Evolutionary conservation across 2,329 filamentous ascomycete species (phyloP), one percentile per base, ranked within the genome.

Genomic region (Penicillium sp.): DNA sequence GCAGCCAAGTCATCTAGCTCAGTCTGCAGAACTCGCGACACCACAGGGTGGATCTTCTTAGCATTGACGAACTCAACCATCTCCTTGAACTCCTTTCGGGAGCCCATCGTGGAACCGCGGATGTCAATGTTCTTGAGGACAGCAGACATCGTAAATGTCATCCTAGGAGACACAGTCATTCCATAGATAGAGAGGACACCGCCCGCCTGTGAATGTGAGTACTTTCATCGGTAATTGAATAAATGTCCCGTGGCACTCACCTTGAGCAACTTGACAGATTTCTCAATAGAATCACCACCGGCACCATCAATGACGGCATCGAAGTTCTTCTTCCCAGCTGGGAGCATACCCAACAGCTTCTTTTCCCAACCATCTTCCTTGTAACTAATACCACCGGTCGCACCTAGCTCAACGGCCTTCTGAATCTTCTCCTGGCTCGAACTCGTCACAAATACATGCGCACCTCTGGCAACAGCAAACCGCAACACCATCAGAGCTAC

Each of bases 241-340:
- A 13, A 5, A 42, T 6, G 6, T 42, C 12, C n/a, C 4, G 23
- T 35, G 9, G 39, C 17, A 68, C 75, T 63, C 64, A 82, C 81
- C 78, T 91, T 93, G 52, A 97, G 78, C 52, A 96, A 70, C 69
- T 80, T 86, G 47, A 81, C 78, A 1, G 85, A 83, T 72, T 87
- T 89, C 38, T 81, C 79, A n/a, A 96, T 83, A 43, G 96, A 81
- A 75, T 96, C 88, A 1, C 91, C 93, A 3, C 93, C 93, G 0
- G 93, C 93, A 2, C 94, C 93, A 75, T 97, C 94, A 64, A 97
- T 83, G 48, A 97, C 88, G 21, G 89, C 87, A 75, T 97, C 94
- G 62, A 82, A 90, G 53, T 86, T 86, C 62, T 87, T 81, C 47
- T 89, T 85, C 41, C 78, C 74, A 0, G 89, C 86, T 27, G 96